Conservation (phyloP, 139 green algal genomes). For the Edaphochlamys debaryana region DNA sequence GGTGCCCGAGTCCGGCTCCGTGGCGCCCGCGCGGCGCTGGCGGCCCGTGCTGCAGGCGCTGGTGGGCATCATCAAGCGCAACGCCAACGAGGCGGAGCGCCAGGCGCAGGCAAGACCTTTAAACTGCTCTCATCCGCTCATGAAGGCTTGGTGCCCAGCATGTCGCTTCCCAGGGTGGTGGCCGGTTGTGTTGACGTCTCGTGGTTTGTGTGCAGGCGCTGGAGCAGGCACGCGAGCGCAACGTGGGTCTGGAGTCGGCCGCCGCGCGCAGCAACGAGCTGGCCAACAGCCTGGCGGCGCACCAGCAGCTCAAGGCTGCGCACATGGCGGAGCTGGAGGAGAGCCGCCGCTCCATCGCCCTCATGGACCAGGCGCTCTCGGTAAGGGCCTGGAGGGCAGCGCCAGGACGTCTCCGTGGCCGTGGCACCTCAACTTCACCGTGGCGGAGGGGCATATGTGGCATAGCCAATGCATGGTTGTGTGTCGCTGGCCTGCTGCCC, state of each 20-base stretch:
- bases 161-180: too few relatives aligned
- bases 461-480: too few relatives aligned
- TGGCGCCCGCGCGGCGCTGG: constrained; percentile 32
- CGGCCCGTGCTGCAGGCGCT: constrained; percentile 36
- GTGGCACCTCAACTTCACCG: too few relatives aligned
- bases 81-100: constrained; percentile 27
- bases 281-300: constrained; percentile 30
- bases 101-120: constrained; percentile 28
- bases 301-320: constrained; percentile 39
- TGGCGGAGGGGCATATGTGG: too few relatives aligned
- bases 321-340: constrained; percentile 42
- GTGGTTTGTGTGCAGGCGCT: constrained; percentile 24
- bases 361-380: constrained; percentile 41
- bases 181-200: too few relatives aligned
- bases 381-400: background rate
- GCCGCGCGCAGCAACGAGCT: constrained; percentile 9
- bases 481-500: too few relatives aligned
- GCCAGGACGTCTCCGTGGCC: too few relatives aligned
- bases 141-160: too few relatives aligned
- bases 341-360: constrained; percentile 16
- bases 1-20: background rate
- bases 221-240: constrained; percentile 21
- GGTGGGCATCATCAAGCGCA: constrained; percentile 29
- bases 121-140: too few relatives aligned
- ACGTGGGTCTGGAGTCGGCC: background rate